These are phyloP conservation scores for Cytospora paraplurivora DNA, from an alignment of 2,329 filamentous ascomycete genomes.

Conservation along the genomic window DNA sequence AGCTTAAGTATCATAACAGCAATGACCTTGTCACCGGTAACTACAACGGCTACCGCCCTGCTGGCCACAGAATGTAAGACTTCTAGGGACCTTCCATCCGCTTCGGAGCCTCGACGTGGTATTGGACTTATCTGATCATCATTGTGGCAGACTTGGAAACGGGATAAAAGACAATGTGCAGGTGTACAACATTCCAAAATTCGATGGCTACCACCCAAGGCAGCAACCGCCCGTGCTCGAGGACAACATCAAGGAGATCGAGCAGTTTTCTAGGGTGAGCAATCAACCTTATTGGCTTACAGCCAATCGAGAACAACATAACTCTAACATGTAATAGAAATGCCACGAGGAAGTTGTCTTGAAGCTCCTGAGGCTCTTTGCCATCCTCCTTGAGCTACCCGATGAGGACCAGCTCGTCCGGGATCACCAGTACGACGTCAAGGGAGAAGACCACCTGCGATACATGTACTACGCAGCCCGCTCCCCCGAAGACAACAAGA, in stretches of 20 bases:
- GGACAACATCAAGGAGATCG: slow-evolving; percentile 56
- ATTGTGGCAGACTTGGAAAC: slow-evolving; percentile 17
- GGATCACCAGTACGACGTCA: slow-evolving; percentile 59
- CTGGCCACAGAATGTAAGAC: slow-evolving; percentile 40
- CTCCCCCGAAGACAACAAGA: slow-evolving; percentile 48
- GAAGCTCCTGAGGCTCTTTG: slow-evolving; percentile 61
- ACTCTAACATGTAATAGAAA: slow-evolving; percentile 37
- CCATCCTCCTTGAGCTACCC: slow-evolving; percentile 61
- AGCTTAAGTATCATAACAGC: slow-evolving; percentile 53
- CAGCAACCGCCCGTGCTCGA: slow-evolving; percentile 47
- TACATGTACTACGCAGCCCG: slow-evolving; percentile 63
- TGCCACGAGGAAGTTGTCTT: slow-evolving; percentile 57
- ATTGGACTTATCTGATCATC: neutral
- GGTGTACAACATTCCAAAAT: slow-evolving; percentile 44
- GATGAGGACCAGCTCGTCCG: slow-evolving; percentile 59
- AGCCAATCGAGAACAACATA: slow-evolving; percentile 25
- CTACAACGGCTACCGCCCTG: slow-evolving; percentile 59
- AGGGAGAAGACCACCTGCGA: slow-evolving; percentile 62
- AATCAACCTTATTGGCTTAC: neutral
- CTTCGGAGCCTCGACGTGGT: too few species aligned
- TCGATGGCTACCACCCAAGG: slow-evolving; percentile 37
- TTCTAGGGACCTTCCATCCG: too few species aligned
- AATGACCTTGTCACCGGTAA: slow-evolving; percentile 52
- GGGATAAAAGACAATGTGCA: slow-evolving; percentile 46
- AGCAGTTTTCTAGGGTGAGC: slow-evolving; percentile 47